phyloP scores from a whole-genome alignment of 441 rosid genomes.

The Gossypium lobatum region DNA sequence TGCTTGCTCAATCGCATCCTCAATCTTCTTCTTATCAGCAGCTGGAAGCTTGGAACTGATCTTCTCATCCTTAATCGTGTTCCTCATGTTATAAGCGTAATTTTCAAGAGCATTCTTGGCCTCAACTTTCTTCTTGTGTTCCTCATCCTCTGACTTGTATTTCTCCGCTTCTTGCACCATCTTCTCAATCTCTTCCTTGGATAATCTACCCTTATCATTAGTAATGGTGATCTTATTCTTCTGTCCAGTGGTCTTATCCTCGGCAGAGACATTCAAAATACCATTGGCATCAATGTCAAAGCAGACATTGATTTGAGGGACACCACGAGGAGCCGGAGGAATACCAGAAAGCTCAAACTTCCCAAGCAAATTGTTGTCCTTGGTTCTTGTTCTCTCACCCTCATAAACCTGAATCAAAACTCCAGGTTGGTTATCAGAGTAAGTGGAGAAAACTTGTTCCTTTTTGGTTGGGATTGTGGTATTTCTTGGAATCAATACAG shows the following conservation, averaged over 20 bases:
- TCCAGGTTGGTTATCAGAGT: slow-evolving; percentile 68
- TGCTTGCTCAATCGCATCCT: slow-evolving; percentile 52
- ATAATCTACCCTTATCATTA: slow-evolving; percentile 67
- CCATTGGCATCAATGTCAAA: slow-evolving; percentile 68
- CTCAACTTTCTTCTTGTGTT: slow-evolving; percentile 79
- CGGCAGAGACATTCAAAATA: slow-evolving; percentile 68
- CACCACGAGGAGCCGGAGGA: slow-evolving; percentile 72
- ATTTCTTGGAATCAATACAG: slow-evolving; percentile 60
- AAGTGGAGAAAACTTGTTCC: slow-evolving; percentile 58
- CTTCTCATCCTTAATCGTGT: slow-evolving; percentile 40
- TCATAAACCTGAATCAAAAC: slow-evolving; percentile 75
- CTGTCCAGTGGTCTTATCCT: slow-evolving; percentile 76
- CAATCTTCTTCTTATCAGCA: slow-evolving; percentile 68
- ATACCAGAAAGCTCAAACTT: slow-evolving; percentile 73
- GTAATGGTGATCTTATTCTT: slow-evolving; percentile 77
- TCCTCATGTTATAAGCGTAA: slow-evolving; percentile 11
- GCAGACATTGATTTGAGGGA: slow-evolving; percentile 65
- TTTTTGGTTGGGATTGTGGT: slow-evolving; percentile 70
- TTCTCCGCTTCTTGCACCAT: slow-evolving; percentile 79
- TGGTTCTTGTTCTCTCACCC: slow-evolving; percentile 68
- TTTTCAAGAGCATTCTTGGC: slow-evolving; percentile 43
- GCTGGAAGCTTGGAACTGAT: slow-evolving; percentile 45
- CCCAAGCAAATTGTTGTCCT: slow-evolving; percentile 67
- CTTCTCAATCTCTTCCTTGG: slow-evolving; percentile 58
- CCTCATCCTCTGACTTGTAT: slow-evolving; percentile 64